Percentiles rank a stretch among this genome's conserved stretches.
These are phyloP conservation scores for Suhomyces guaymorum DNA, from an alignment of 1,139 yeast species.

Conservation along the genomic window DNA sequence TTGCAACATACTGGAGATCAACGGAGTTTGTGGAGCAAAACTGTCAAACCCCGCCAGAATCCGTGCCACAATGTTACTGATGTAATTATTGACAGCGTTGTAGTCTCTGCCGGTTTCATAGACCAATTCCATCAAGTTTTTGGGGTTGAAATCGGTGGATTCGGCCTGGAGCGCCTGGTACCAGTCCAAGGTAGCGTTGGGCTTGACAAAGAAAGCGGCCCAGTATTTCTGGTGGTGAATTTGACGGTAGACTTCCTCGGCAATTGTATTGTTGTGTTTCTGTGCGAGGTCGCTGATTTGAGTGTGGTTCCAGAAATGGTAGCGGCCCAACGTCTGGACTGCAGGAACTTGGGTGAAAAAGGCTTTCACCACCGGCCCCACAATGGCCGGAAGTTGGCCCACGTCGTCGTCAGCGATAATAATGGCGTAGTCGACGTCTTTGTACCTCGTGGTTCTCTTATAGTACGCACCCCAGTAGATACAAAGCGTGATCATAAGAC, in stretches of 20 bases:
- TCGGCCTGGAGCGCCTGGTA: conserved; percentile 20
- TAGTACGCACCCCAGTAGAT: conserved; percentile 38
- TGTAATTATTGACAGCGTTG: conserved; percentile 29
- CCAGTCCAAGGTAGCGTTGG: conserved; percentile 30
- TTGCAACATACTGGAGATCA: conserved; percentile 22
- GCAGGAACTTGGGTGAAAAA: conserved; percentile 28
- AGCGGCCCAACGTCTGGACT: conserved; percentile 25
- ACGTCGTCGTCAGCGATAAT: conserved; percentile 27
- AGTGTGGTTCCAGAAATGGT: conserved; percentile 24
- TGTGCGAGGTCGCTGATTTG: conserved; percentile 22
- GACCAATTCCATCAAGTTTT: conserved; percentile 24
- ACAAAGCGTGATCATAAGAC: conserved; percentile 27
- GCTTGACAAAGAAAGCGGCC: conserved; percentile 31
- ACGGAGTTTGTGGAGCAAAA: conserved; percentile 23
- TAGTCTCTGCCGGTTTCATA: conserved; percentile 37
- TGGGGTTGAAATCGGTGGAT: conserved; percentile 19
- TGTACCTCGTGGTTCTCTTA: conserved; percentile 22
- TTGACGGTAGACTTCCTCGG: conserved; percentile 30
- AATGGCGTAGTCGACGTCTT: conserved; percentile 27
- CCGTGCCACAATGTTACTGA: conserved; percentile 20
- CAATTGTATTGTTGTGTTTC: conserved; percentile 21
- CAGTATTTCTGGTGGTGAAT: conserved; percentile 36
- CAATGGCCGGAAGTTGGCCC: conserved; percentile 25
- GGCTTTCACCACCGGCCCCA: conserved; percentile 25
- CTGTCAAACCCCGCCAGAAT: conserved; percentile 17